Percentiles rank a stretch among this genome's conserved stretches.
These are phyloP conservation scores for Paracorniculantispora psalliotae DNA, from an alignment of 2,329 filamentous ascomycete species.

Conservation along the genomic window DNA sequence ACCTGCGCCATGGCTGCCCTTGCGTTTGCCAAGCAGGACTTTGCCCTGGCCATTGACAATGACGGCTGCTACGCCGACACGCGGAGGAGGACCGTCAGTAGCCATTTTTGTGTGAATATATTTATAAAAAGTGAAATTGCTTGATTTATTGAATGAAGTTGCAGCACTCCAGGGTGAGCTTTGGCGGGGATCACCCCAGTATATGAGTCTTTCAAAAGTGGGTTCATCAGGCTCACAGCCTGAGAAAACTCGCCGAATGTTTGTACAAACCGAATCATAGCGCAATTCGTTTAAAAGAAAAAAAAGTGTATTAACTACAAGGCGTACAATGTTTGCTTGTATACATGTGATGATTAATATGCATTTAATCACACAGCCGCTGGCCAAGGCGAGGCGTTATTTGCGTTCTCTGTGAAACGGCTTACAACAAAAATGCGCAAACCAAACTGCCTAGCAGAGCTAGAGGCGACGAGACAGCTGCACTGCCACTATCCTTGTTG, in stretches of 20 bases:
- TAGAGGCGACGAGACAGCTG: not conserved
- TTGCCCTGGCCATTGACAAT: constrained; percentile 38
- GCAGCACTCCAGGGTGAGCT: not conserved
- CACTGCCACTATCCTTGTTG: not conserved
- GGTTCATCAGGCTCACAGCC: no score
- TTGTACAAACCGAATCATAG: not conserved
- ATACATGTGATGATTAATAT: no score
- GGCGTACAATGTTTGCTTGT: no score
- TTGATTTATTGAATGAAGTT: not conserved
- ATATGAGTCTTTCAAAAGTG: constrained; percentile 7
- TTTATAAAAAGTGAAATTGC: not conserved
- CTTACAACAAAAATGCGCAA: not conserved
- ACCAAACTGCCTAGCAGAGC: not conserved
- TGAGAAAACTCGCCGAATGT: no score
- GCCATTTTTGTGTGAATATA: not conserved
- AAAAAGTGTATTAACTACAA: not conserved
- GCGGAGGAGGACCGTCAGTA: not conserved
- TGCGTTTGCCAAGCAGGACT: constrained; percentile 43
- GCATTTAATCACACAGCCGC: not conserved
- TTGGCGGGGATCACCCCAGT: not conserved
- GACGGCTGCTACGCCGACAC: constrained; percentile 46
- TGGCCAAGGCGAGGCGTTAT: not conserved
- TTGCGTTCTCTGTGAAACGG: not conserved
- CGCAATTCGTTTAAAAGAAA: not conserved
- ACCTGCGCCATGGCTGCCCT: constrained; percentile 47